Evolutionary conservation across 805 yeast species (phyloP).

Genomic region (Candida ponderosae): DNA sequence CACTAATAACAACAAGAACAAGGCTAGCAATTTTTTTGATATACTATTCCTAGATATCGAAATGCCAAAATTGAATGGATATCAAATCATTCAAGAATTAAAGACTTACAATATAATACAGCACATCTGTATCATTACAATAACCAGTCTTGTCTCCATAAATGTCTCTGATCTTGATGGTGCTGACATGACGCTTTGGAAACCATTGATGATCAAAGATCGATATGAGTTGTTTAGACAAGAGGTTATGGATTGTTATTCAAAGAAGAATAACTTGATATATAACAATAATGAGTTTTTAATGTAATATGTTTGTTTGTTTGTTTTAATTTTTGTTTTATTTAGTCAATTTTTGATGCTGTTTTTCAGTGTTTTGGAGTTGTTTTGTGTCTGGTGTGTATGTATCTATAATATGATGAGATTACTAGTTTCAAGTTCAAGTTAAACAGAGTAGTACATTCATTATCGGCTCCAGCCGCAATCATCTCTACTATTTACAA

Average conservation of each 20-base stretch:
- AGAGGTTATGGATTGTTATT: not conserved
- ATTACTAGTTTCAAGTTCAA: too few species aligned
- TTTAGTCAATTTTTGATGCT: too few species aligned
- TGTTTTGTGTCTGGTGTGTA: too few species aligned
- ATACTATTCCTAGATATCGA: conserved; percentile 35
- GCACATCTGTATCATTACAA: conserved; percentile 29
- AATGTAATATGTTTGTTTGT: too few species aligned
- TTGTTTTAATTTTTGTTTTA: too few species aligned
- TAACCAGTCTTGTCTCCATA: conserved; percentile 26
- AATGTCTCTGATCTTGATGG: conserved; percentile 28
- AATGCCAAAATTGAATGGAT: conserved; percentile 35
- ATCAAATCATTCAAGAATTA: conserved; percentile 25
- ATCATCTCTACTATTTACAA: too few species aligned
- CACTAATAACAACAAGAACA: conserved; percentile 3
- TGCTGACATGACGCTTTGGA: conserved; percentile 32
- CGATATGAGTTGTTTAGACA: not conserved
- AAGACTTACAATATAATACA: conserved; percentile 7
- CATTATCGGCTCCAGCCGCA: too few species aligned
- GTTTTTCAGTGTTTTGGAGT: too few species aligned
- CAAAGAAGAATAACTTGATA: too few species aligned
- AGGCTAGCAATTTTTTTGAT: conserved; percentile 17
- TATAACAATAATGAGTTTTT: too few species aligned
- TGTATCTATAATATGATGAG: too few species aligned
- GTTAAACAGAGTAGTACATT: too few species aligned
- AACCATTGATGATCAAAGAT: conserved; percentile 23